Conservation (phyloP, 2,329 filamentous ascomycete genomes). For the Fusarium torulosum region DNA sequence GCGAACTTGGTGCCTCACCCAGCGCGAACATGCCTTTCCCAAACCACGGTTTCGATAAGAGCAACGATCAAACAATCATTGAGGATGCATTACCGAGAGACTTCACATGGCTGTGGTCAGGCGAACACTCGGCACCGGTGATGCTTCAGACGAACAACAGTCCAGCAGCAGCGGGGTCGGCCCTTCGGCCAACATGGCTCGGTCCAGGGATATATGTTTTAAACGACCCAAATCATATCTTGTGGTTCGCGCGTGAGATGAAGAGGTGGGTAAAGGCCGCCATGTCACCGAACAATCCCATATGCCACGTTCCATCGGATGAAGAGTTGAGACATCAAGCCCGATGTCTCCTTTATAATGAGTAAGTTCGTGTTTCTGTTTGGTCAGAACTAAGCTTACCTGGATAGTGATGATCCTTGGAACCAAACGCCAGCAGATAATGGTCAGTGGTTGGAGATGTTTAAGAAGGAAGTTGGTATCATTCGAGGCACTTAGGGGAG, state of each 20-base stretch:
- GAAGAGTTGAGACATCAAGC: constrained; percentile 53
- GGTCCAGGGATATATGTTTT: constrained; percentile 35
- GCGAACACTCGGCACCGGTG: constrained; percentile 2
- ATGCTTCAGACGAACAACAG: background rate
- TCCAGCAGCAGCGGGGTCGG: background rate
- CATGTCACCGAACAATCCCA: constrained; percentile 53
- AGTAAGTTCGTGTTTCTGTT: constrained; percentile 31
- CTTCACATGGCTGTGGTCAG: constrained; percentile 10
- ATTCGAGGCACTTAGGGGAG: background rate
- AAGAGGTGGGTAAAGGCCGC: constrained; percentile 47
- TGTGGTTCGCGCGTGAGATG: constrained; percentile 45
- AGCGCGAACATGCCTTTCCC: background rate
- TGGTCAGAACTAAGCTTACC: background rate
- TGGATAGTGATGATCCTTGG: constrained; percentile 66
- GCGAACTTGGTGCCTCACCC: background rate
- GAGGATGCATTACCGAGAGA: background rate
- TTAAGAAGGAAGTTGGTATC: constrained; percentile 66
- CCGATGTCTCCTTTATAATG: constrained; percentile 51
- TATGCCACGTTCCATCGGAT: constrained; percentile 52
- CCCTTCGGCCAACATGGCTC: constrained; percentile 33
- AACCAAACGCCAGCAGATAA: constrained; percentile 70
- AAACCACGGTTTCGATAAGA: background rate
- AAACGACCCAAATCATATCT: constrained; percentile 47
- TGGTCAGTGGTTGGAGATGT: constrained; percentile 67
- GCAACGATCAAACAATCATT: no score